Evolutionary conservation across 108 stramenopile species (phyloP), one percentile per base, ranked within the genome.

Genomic region (Pseudonitzschia multiseries): DNA sequence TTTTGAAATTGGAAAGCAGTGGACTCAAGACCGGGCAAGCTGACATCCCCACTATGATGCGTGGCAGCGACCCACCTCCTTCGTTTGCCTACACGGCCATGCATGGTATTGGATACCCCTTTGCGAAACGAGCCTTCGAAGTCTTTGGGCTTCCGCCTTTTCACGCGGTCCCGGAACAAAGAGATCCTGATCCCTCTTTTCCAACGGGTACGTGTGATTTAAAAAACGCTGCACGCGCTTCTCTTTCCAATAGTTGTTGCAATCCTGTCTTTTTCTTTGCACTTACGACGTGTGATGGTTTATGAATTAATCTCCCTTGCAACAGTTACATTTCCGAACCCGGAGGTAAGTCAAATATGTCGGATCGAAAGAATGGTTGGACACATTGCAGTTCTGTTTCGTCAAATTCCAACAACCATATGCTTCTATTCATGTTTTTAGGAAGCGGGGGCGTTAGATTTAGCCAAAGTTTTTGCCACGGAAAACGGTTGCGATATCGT

Each of bases 21-120:
- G 89, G 89, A 53, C 80, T 92, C 31, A 80, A 84, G 32, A 78
- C 88, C 27, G 77, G 65, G 13, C 78, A 76, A 54, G 66, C 75
- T 26, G 27, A 21, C 8, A 20, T 36, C 24, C 21, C 48, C 1
- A 9, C 13, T 18, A 28, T 18, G 0, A 6, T 2, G 10, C 12
- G 26, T 15, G 40, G 1, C 28, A 41, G 26, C 46, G 18, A 48
- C 69, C 40, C 61, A 22, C 15, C 82, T 21, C 68, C 70, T 4
- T 26, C 57, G 17, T 87, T 98, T 79, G 88, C 84, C 28, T 98
- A 97, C 84, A 93, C 97, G 9, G 97, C 98, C 52, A 97, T 97
- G 97, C 98, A 99, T 81, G 98, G 98, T 13, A 90, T 99, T 12
- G 98, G 97, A 9, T 66, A 79, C 62, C 79, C 75, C 43, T 94